Evolutionary conservation across 257 asterid genomes (phyloP).

Genomic region (Vinca minor): DNA sequence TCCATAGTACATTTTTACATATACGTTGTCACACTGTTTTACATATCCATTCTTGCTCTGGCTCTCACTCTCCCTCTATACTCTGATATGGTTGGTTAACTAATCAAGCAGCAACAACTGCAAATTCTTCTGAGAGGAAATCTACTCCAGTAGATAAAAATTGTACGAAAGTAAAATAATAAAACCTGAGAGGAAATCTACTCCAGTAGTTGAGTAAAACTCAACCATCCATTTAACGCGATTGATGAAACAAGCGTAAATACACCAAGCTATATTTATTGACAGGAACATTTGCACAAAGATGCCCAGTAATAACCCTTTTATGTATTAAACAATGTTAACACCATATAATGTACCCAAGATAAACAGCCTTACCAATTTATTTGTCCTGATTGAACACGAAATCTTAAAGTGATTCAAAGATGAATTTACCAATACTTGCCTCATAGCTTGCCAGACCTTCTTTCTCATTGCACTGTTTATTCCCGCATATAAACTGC

Average conservation of each 20-base stretch:
- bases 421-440: conserved; percentile 31
- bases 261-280: background rate
- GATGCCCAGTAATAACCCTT: background rate
- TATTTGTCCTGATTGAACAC: background rate
- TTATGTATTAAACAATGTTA: too few relatives aligned
- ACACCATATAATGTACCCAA: background rate
- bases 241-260: background rate
- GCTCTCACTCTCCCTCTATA: background rate
- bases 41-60: background rate
- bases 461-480: conserved; percentile 63
- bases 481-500: conserved; percentile 91
- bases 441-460: conserved; percentile 92
- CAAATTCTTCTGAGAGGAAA: too few relatives aligned
- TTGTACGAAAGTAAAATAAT: too few relatives aligned
- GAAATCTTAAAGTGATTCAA: conserved; percentile 8
- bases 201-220: background rate
- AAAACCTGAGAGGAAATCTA: background rate
- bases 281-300: background rate
- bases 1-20: background rate
- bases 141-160: background rate
- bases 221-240: background rate
- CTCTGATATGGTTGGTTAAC: background rate
- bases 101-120: background rate
- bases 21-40: background rate
- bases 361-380: background rate